phyloP scores from a whole-genome alignment of 2,329 filamentous ascomycete species.

The Beauveria bassiana region DNA sequence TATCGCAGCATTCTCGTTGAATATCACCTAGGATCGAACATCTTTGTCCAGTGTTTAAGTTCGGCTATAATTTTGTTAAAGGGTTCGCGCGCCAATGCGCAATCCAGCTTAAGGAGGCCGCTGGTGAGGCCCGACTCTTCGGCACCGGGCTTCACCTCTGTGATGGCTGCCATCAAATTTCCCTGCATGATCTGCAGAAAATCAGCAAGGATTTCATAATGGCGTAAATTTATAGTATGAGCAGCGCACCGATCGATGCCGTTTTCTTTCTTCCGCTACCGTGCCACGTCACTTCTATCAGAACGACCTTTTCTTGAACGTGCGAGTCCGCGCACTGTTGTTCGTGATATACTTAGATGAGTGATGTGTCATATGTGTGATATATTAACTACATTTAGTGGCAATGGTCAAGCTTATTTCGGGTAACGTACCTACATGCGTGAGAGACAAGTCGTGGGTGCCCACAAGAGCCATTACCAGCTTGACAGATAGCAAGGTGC shows the following conservation, averaged over 20 bases:
- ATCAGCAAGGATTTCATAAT: background rate
- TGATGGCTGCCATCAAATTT: slow-evolving; percentile 15
- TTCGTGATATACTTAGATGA: background rate
- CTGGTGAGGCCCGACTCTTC: background rate
- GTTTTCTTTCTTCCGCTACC: background rate
- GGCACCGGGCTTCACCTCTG: slow-evolving; percentile 26
- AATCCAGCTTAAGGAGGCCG: background rate
- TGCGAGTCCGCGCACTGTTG: background rate
- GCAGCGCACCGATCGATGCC: background rate
- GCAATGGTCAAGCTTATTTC: too few species aligned
- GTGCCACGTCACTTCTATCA: background rate
- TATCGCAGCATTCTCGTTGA: background rate
- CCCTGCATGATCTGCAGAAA: background rate
- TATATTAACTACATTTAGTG: background rate
- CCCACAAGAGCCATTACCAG: background rate
- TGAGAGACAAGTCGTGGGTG: background rate
- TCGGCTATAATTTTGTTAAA: background rate
- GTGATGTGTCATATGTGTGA: background rate
- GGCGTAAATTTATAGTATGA: background rate
- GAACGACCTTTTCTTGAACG: background rate
- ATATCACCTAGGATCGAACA: background rate
- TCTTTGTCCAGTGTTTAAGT: background rate
- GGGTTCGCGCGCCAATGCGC: background rate
- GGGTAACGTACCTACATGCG: background rate
- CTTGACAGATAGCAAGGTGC: background rate